Evolutionary conservation across 177 flowering plant genomes (phyloP), one percentile per base, ranked within the genome.

Genomic region (Vitis hybrid): DNA sequence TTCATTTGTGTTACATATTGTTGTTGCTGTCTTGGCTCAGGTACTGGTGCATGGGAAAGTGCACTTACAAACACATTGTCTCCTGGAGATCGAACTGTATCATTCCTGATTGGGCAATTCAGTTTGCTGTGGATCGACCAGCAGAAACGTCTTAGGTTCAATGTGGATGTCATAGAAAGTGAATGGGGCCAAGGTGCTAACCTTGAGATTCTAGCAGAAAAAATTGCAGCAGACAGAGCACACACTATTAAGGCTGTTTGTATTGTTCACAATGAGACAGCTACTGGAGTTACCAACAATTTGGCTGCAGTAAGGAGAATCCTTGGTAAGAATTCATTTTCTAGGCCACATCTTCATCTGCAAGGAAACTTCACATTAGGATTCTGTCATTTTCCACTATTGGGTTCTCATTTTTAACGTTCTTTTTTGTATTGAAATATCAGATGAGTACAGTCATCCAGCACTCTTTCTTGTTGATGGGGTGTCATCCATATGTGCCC

Each of bases 11-110:
- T 34, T 21, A 12, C 4, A 2, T 62, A 21, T 58, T 70, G 39
- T 67, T 55, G 49, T 11, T 61, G 4, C 12, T 73, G 45, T 39
- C 66, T 51, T 65, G 9, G 0, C 71, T n/a, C 76, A 95, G 99
- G 99, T 32, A 95, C 98, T 75, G 99, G 99, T 63, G 97, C 99
- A 64, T 95, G 98, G 98, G 99, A 95, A 74, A 95, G 99, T 84
- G 96, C 98, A 21, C 87, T 95, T 54, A 95, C 99, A 59, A 95
- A 95, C 80, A 95, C 98, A 2, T 65, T 95, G 18, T 91, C 99
- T 14, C 99, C 99, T 57, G 97, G 99, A 60, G 98, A 95, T 68
- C 81, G 92, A 34, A 90, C 69, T 57, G 78, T 95, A 1, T 93
- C 99, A 1, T 95, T 95, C 80, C 81, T 93, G 75, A 89, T 93